A percentile compares a stretch with the other conserved stretches of the same genome.
phyloP scores from a whole-genome alignment of 805 yeast genomes.

The Pichia rugopelliculosa region DNA sequence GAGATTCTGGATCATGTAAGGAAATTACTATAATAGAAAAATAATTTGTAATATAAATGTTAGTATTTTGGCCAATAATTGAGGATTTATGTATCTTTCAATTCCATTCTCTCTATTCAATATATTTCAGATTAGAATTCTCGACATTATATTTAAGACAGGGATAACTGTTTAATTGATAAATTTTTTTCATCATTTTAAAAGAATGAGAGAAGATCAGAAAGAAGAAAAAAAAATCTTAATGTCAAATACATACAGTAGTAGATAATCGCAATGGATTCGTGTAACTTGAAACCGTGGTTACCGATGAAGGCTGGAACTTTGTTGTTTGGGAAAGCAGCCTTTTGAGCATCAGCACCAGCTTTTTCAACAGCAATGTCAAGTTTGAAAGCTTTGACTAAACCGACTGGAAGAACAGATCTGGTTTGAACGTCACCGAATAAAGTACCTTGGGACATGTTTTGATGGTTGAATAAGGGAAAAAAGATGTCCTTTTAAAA shows the following conservation, averaged over 20 bases:
- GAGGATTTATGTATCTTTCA: background rate
- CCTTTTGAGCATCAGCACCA: slow-evolving; percentile 31
- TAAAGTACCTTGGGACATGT: slow-evolving; percentile 31
- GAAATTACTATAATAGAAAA: slow-evolving; percentile 33
- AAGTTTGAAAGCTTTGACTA: slow-evolving; percentile 52
- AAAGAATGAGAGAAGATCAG: background rate
- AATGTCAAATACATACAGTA: slow-evolving; percentile 33
- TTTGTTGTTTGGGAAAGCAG: slow-evolving; percentile 56
- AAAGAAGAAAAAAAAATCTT: background rate
- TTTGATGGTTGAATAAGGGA: slow-evolving; percentile 6
- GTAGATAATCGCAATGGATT: slow-evolving; percentile 55
- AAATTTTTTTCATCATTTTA: slow-evolving; percentile 51
- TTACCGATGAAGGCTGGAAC: slow-evolving; percentile 66
- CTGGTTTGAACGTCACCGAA: slow-evolving; percentile 28
- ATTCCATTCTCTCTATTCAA: background rate
- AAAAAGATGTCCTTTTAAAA: background rate
- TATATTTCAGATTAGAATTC: slow-evolving; percentile 44
- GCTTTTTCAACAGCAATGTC: slow-evolving; percentile 37
- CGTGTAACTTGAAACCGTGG: slow-evolving; percentile 65
- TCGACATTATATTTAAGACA: slow-evolving; percentile 79
- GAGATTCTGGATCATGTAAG: slow-evolving; percentile 35
- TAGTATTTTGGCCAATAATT: slow-evolving; percentile 10
- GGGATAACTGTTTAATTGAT: slow-evolving; percentile 68
- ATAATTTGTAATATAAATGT: slow-evolving; percentile 10
- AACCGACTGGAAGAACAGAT: slow-evolving; percentile 27